Conservation (phyloP, 2,329 filamentous ascomycete species). For the Apiospora arundinis region DNA sequence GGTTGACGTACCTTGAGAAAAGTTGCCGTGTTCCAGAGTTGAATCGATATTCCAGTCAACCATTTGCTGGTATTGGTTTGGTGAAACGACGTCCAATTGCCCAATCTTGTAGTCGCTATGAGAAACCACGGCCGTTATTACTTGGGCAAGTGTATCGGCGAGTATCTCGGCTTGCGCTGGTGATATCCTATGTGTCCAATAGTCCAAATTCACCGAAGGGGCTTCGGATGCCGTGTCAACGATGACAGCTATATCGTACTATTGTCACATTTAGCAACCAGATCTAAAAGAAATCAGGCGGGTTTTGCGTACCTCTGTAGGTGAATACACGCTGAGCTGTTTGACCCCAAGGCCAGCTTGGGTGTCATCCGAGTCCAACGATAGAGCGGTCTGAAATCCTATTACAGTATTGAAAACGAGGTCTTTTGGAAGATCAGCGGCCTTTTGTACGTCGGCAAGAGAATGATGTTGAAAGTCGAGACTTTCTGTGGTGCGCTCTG, state of each 20-base stretch:
- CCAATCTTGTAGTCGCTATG: slow-evolving; percentile 6
- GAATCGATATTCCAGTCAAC: slow-evolving; percentile 17
- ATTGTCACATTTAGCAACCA: background rate
- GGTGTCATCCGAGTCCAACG: background rate
- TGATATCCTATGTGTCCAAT: slow-evolving; percentile 21
- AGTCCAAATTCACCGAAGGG: slow-evolving; percentile 16
- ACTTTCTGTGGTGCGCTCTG: slow-evolving; percentile 8
- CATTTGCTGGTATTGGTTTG: slow-evolving; percentile 19
- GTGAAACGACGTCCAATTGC: slow-evolving; percentile 9
- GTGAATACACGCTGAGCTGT: slow-evolving; percentile 16
- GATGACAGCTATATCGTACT: slow-evolving; percentile 25
- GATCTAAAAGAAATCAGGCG: too few species aligned
- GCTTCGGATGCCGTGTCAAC: slow-evolving; percentile 16
- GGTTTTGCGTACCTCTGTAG: slow-evolving; percentile 21
- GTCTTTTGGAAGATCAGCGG: slow-evolving; percentile 14
- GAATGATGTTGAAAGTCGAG: slow-evolving; percentile 23
- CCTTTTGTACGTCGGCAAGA: slow-evolving; percentile 20
- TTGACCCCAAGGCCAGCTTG: slow-evolving; percentile 1
- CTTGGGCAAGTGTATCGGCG: slow-evolving; percentile 15
- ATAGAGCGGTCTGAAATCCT: slow-evolving; percentile 22
- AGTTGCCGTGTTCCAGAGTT: background rate
- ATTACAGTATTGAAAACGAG: slow-evolving; percentile 24
- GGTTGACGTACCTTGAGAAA: slow-evolving; percentile 16
- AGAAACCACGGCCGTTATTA: slow-evolving; percentile 16
- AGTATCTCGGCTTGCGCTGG: slow-evolving; percentile 18